Evolutionary conservation across 2,329 filamentous ascomycete species (phyloP).

Genomic region (Calonectria crousiana): DNA sequence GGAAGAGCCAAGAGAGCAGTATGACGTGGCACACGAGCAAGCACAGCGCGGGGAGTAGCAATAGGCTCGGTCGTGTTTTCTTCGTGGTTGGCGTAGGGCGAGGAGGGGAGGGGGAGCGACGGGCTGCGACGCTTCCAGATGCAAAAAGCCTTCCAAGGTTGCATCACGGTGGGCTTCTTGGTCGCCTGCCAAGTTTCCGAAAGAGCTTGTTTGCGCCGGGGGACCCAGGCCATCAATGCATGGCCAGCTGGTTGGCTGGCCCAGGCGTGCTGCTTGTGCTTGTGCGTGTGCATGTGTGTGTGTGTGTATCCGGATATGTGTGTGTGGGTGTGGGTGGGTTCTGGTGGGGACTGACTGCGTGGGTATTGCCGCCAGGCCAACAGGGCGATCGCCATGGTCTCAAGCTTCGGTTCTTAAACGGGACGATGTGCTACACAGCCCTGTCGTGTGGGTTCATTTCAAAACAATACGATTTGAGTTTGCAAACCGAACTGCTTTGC

Average conservation of each 20-base stretch:
- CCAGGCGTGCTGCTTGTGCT: neutral
- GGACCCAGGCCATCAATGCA: neutral
- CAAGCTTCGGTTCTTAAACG: neutral
- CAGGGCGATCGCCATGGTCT: neutral
- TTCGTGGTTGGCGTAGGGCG: neutral
- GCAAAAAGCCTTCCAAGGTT: neutral
- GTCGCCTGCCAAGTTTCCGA: neutral
- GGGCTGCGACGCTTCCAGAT: neutral
- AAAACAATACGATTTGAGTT: neutral
- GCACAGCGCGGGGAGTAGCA: too few species aligned
- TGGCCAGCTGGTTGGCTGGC: neutral
- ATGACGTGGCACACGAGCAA: neutral
- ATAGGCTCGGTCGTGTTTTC: neutral
- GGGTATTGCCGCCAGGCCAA: neutral
- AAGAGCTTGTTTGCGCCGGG: slow-evolving; percentile 1
- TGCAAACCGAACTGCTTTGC: neutral
- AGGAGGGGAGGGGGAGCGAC: neutral
- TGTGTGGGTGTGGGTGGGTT: too few species aligned
- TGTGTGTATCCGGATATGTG: too few species aligned
- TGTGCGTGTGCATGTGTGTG: too few species aligned
- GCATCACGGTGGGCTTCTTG: neutral
- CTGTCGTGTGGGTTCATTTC: neutral
- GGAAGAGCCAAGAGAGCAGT: neutral
- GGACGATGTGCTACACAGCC: neutral
- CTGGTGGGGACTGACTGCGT: neutral